Evolutionary conservation across 257 asterid genomes (phyloP).

Genomic region (Voacanga thouarsii): DNA sequence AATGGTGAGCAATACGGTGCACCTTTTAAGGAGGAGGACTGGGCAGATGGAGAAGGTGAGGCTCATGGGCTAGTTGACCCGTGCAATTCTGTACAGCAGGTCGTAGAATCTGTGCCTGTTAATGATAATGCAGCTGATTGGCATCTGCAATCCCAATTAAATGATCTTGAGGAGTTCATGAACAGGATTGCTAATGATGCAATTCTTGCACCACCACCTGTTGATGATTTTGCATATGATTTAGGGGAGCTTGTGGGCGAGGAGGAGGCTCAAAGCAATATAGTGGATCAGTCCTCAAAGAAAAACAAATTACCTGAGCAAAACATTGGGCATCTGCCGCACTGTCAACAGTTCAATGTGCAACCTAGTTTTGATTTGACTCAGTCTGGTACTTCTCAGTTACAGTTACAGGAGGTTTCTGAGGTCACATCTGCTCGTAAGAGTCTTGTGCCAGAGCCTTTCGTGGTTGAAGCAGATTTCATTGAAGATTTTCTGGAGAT

Average conservation of each 20-base stretch:
- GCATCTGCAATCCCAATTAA: conserved; percentile 25
- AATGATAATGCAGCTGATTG: conserved; percentile 15
- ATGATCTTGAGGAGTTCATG: conserved; percentile 60
- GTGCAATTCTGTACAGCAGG: conserved; percentile 24
- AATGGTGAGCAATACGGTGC: conserved; percentile 99
- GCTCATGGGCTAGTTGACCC: conserved; percentile 22
- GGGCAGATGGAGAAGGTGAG: conserved; percentile 56
- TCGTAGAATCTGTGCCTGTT: conserved; percentile 22
- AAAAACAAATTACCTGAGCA: conserved; percentile 27
- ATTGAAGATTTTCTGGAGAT: conserved; percentile 81
- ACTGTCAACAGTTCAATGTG: conserved; percentile 22
- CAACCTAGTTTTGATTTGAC: conserved; percentile 43
- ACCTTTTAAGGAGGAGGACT: conserved; percentile 82
- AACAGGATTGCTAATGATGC: conserved; percentile 39
- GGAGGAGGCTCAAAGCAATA: conserved; percentile 38
- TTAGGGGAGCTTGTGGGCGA: conserved; percentile 35
- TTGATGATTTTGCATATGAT: conserved; percentile 22
- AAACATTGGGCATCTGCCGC: conserved; percentile 19
- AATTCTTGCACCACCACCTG: conserved; percentile 25
- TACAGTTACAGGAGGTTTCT: conserved; percentile 41
- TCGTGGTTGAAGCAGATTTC: conserved; percentile 43
- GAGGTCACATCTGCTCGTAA: conserved; percentile 53
- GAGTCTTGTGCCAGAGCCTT: conserved; percentile 11
- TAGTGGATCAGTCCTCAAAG: conserved; percentile 37
- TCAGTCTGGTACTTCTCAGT: conserved; percentile 40